Evolutionary conservation across 305 asterid species (phyloP).

Genomic region (Rubia tinctorum): DNA sequence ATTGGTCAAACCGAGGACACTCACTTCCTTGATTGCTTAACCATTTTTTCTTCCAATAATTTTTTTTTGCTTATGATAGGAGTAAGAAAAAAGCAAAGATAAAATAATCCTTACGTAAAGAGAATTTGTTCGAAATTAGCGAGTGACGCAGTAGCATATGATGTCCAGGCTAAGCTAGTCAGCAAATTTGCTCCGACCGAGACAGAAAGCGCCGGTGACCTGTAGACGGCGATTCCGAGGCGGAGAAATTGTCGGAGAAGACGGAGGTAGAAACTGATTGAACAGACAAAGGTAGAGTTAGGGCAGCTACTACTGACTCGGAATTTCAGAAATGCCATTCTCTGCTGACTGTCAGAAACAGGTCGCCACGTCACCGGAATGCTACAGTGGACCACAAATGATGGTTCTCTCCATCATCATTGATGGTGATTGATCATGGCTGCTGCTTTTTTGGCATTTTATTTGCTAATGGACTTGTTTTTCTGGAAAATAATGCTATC

Average conservation of each 20-base stretch:
- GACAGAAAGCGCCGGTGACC: neutral
- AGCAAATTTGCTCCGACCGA: neutral
- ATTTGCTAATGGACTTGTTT: neutral
- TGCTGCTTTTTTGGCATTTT: neutral
- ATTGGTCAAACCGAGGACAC: too few relatives aligned
- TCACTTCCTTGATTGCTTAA: too few relatives aligned
- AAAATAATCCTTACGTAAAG: neutral
- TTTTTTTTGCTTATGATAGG: neutral
- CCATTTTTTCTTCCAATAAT: too few relatives aligned
- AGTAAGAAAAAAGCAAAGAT: neutral
- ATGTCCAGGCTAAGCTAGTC: neutral
- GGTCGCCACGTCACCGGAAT: conserved; percentile 7
- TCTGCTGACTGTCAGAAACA: neutral
- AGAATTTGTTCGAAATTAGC: neutral
- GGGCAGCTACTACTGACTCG: neutral
- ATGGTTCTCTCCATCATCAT: neutral
- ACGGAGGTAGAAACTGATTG: conserved; percentile 2
- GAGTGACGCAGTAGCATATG: neutral
- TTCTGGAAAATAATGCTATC: neutral
- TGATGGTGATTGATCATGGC: conserved; percentile 5
- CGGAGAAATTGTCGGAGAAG: conserved; percentile 5
- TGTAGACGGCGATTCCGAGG: conserved; percentile 2
- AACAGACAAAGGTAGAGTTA: too few relatives aligned
- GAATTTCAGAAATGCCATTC: conserved; percentile 5
- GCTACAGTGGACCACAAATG: neutral